phyloP scores from a whole-genome alignment of 768 basidiomycete species.

The Rhizopogon vinicolor region DNA sequence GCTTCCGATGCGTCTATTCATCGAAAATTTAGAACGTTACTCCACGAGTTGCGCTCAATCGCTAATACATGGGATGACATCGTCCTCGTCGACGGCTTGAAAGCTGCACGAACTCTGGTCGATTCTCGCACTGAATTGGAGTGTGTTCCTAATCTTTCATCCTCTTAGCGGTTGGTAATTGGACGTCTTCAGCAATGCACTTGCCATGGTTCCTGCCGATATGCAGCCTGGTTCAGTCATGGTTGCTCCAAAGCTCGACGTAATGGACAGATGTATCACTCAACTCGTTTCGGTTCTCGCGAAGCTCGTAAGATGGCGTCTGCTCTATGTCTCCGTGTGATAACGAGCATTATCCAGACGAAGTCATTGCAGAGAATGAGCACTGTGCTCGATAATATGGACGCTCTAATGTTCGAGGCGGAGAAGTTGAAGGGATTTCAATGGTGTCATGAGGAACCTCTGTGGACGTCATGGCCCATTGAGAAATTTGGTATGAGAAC shows the following conservation, averaged over 20 bases:
- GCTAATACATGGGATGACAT: slow-evolving; percentile 82
- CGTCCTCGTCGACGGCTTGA: slow-evolving; percentile 74
- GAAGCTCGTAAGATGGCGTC: slow-evolving; percentile 55
- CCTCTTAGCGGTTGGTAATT: neutral
- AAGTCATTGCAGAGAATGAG: slow-evolving; percentile 71
- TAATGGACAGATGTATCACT: slow-evolving; percentile 62
- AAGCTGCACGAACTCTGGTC: slow-evolving; percentile 63
- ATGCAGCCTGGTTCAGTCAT: slow-evolving; percentile 53
- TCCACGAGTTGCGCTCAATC: slow-evolving; percentile 63
- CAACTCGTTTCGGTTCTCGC: slow-evolving; percentile 53
- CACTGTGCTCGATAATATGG: slow-evolving; percentile 57
- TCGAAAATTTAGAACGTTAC: slow-evolving; percentile 61
- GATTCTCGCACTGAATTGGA: slow-evolving; percentile 83
- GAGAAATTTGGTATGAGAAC: slow-evolving; percentile 61
- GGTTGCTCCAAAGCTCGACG: slow-evolving; percentile 58
- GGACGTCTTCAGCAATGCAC: slow-evolving; percentile 47
- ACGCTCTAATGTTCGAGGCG: slow-evolving; percentile 62
- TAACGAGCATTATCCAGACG: slow-evolving; percentile 35
- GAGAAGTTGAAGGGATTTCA: slow-evolving; percentile 65
- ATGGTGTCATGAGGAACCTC: slow-evolving; percentile 66
- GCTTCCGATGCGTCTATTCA: slow-evolving; percentile 71
- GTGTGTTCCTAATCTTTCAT: slow-evolving; percentile 39
- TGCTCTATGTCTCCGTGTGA: neutral
- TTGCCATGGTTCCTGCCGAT: slow-evolving; percentile 48
- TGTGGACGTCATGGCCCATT: slow-evolving; percentile 82